These are phyloP conservation scores for Rhizoclosmatium sp. DNA, from an alignment of 192 early-diverging fungal species.

Conservation along the genomic window DNA sequence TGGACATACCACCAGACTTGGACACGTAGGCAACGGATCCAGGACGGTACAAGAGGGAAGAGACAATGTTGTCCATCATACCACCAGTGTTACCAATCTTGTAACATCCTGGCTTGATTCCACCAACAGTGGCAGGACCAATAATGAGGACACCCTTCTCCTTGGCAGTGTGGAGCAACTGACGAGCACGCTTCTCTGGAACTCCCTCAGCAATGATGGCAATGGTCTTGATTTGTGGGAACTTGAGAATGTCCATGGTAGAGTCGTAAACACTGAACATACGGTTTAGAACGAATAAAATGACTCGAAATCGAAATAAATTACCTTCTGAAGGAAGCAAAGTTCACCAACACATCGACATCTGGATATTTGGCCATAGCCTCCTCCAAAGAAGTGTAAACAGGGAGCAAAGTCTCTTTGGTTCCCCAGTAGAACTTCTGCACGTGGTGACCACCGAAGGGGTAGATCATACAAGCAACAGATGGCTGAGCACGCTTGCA, in stretches of 20 bases:
- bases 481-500: constrained; percentile 92
- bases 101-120: constrained; percentile 99
- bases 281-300: background rate
- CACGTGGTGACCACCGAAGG: constrained; percentile 97
- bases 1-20: constrained; percentile 99
- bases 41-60: constrained; percentile 95
- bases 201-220: constrained; percentile 99
- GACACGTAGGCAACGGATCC: constrained; percentile 98
- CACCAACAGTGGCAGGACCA: constrained; percentile 98
- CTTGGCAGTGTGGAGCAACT: constrained; percentile 86
- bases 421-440: constrained; percentile 99
- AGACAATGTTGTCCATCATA: constrained; percentile 99
- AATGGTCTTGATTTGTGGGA: constrained; percentile 89
- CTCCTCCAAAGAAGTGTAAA: constrained; percentile 88
- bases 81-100: constrained; percentile 99
- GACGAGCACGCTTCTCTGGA: constrained; percentile 93
- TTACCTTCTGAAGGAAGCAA: constrained; percentile 93
- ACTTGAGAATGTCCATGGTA: constrained; percentile 86
- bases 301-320: background rate
- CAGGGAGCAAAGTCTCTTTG: constrained; percentile 93
- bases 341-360: constrained; percentile 95
- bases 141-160: constrained; percentile 85
- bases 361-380: constrained; percentile 87
- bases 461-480: constrained; percentile 98
- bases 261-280: constrained; percentile 81